Percentiles rank a stretch among this genome's conserved stretches.
Evolutionary conservation across 1,139 yeast genomes (phyloP).

Genomic region (Debaryomyces sp.): DNA sequence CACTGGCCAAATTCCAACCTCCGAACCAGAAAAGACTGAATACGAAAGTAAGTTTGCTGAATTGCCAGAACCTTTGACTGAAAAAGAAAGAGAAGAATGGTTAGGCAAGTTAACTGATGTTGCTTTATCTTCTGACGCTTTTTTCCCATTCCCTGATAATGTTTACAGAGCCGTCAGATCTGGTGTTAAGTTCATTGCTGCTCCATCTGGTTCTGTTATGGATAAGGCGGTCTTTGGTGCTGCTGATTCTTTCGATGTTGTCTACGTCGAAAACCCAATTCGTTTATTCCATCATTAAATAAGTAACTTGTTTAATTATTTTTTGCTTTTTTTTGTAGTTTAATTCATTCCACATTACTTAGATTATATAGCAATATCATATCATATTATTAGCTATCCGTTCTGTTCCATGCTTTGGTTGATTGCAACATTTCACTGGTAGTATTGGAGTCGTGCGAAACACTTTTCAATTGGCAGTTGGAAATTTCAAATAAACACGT

Average conservation of each 20-base stretch:
- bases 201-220: constrained; percentile 97
- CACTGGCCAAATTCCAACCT: constrained; percentile 85
- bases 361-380: constrained; percentile 1
- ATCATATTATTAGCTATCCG: neutral
- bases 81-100: constrained; percentile 89
- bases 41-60: constrained; percentile 86
- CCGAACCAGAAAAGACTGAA: constrained; percentile 91
- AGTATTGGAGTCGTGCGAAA: constrained; percentile 1
- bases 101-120: constrained; percentile 75
- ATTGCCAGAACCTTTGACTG: constrained; percentile 81
- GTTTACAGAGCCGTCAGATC: constrained; percentile 96
- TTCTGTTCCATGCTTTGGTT: neutral
- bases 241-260: constrained; percentile 85
- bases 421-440: neutral
- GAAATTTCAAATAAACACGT: constrained; percentile 10
- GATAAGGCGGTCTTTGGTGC: constrained; percentile 95
- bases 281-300: constrained; percentile 92
- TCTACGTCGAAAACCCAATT: constrained; percentile 93
- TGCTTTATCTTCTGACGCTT: constrained; percentile 94
- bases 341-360: constrained; percentile 1
- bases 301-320: constrained; percentile 1
- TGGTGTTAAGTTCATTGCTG: constrained; percentile 94
- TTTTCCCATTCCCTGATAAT: constrained; percentile 99
- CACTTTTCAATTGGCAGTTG: neutral
- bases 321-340: constrained; percentile 2